Base-by-base conservation (phyloP, 805 yeast genomes). In the Kuraishia molischiana region DNA sequence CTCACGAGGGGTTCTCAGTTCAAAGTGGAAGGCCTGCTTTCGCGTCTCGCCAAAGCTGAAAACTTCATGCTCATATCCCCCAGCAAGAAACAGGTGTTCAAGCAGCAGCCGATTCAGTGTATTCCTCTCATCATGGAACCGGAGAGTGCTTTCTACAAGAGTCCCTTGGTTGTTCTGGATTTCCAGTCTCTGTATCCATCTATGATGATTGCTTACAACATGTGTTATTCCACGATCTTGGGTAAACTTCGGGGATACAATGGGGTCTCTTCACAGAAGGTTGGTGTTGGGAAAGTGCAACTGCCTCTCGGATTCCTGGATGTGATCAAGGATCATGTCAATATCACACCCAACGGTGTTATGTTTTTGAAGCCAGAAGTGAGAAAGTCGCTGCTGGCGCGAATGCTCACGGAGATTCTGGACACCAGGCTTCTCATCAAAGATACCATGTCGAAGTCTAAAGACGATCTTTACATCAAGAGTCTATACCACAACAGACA, bases 181-280 rank as follows among this genome's bases (percentile, higher is more conserved):
- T 92, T 92, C 51, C 95, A 90, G 49, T 86, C 97, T 0, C 66
- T 92, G 35, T 92, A 92, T 52, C 98, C 98, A 0, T 89, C 97
- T 0, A 68, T 92, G 11, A 73, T 90, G 54, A 85, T 86, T 52
- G 98, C 96, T 0, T 85, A 83, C 56, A 92, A 92, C 53, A 79
- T 85, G 46, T 90, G 95, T 51, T 85, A 76, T 47, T 77, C 90
- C 0, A 84, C 92, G 0, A 52, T 82, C 35, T 39, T 84, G 2
- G 90, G 92, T 1, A 63, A 75, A 38, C 52, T 84, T 18, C 64
- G 72, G 35, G 77, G 75, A 6, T 71, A 74, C 45, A 57, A 64
- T 20, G 69, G 70, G 0, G 50, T 49, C 1, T 59, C 58, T 29
- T 47, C 40, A 3, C 80, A 76, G 45, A 55, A 56, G 13, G 51